Percentiles rank a stretch among this genome's conserved stretches.
Evolutionary conservation across 1,284 basidiomycete species (phyloP).

Genomic region (Ganoderma lingzhi): DNA sequence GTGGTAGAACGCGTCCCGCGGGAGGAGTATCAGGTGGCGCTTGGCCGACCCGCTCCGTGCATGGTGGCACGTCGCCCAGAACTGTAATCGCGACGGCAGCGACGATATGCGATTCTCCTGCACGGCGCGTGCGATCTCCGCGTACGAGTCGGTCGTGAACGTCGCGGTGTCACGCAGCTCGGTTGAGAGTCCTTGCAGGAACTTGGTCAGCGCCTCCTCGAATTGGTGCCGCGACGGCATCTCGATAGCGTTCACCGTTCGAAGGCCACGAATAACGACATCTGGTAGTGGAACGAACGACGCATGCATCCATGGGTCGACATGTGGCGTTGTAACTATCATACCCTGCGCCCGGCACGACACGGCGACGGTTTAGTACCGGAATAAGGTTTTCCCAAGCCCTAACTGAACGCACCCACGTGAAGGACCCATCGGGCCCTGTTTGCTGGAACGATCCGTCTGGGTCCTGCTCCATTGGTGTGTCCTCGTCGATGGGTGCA

Average conservation of each 20-base stretch:
- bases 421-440: conserved; percentile 39
- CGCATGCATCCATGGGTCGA: conserved; percentile 64
- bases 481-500: conserved; percentile 34
- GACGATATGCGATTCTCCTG: conserved; percentile 44
- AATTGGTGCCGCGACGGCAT: conserved; percentile 66
- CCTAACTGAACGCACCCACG: conserved; percentile 36
- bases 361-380: conserved; percentile 4
- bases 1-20: conserved; percentile 66
- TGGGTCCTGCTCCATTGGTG: conserved; percentile 34
- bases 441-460: conserved; percentile 37
- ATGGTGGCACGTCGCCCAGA: conserved; percentile 68
- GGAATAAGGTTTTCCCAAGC: neutral
- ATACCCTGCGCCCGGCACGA: conserved; percentile 42
- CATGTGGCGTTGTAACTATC: conserved; percentile 47
- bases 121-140: conserved; percentile 56
- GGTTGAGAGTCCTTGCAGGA: conserved; percentile 59
- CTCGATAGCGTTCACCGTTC: conserved; percentile 58
- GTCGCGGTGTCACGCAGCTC: conserved; percentile 69
- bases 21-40: conserved; percentile 62
- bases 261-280: conserved; percentile 55
- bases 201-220: conserved; percentile 56
- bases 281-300: conserved; percentile 68
- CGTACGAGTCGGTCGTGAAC: conserved; percentile 62
- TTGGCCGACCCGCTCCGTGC: conserved; percentile 66
- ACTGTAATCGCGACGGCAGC: conserved; percentile 56